These are phyloP conservation scores for Starmerella apicola DNA, from an alignment of 805 yeast species.

Conservation along the genomic window DNA sequence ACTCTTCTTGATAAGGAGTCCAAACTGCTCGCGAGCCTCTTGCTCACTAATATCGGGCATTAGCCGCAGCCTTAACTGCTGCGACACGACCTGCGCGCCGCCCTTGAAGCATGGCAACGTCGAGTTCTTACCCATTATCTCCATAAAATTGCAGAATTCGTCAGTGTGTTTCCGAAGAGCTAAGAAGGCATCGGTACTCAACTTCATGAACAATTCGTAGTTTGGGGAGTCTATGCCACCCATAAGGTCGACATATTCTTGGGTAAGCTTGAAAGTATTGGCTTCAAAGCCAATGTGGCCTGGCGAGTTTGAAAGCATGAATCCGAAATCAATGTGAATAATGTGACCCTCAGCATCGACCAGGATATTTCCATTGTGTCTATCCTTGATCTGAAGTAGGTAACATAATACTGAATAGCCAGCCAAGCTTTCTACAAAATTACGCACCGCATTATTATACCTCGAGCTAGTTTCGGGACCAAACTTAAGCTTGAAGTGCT, in stretches of 20 bases:
- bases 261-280: constrained; percentile 88
- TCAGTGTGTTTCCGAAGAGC: constrained; percentile 63
- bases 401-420: constrained; percentile 89
- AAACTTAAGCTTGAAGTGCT: constrained; percentile 65
- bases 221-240: constrained; percentile 63
- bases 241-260: constrained; percentile 75
- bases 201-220: constrained; percentile 45
- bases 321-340: constrained; percentile 85
- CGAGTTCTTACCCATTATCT: constrained; percentile 87
- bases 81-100: constrained; percentile 64
- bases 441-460: constrained; percentile 66
- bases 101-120: constrained; percentile 81
- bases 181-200: constrained; percentile 63
- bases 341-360: constrained; percentile 93
- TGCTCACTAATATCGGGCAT: constrained; percentile 62
- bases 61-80: constrained; percentile 65
- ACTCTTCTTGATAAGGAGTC: constrained; percentile 67
- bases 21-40: constrained; percentile 70
- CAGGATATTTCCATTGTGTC: constrained; percentile 97
- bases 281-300: constrained; percentile 97
- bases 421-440: constrained; percentile 77
- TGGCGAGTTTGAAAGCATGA: constrained; percentile 82
- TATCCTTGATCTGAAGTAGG: constrained; percentile 83
- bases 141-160: constrained; percentile 69
- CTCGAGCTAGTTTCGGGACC: constrained; percentile 44